phyloP scores from a whole-genome alignment of 1,284 basidiomycete species.

The Xerocomus nothofagi region DNA sequence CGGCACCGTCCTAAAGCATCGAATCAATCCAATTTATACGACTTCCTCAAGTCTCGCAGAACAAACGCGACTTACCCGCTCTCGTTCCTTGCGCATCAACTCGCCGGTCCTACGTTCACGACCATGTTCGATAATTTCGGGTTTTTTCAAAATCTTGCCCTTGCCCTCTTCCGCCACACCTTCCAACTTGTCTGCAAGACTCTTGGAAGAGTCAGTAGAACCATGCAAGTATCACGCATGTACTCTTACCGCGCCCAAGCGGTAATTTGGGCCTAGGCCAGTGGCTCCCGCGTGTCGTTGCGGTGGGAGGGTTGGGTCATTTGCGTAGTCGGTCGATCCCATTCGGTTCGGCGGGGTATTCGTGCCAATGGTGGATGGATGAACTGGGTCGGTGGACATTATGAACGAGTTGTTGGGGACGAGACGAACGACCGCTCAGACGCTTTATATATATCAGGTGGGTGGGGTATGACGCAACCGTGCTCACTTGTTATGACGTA shows the following conservation, averaged over 20 bases:
- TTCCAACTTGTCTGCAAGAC: slow-evolving; percentile 45
- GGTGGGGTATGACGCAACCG: slow-evolving; percentile 4
- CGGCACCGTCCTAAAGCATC: slow-evolving; percentile 3
- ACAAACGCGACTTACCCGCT: slow-evolving; percentile 33
- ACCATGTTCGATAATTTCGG: slow-evolving; percentile 47
- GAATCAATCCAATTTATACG: no score
- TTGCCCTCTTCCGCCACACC: slow-evolving; percentile 53
- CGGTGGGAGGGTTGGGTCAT: slow-evolving; percentile 10
- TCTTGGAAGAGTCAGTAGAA: slow-evolving; percentile 22
- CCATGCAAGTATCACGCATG: background rate
- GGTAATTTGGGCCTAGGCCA: slow-evolving; percentile 28
- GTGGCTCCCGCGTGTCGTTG: slow-evolving; percentile 23
- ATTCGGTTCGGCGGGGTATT: slow-evolving; percentile 1
- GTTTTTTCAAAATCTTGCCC: slow-evolving; percentile 50
- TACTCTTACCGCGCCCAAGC: slow-evolving; percentile 11
- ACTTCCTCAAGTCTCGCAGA: background rate
- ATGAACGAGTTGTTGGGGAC: background rate
- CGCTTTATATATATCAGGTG: background rate
- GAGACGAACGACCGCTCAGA: background rate
- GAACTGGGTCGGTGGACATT: slow-evolving; percentile 14
- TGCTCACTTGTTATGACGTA: background rate
- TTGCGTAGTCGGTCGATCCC: background rate
- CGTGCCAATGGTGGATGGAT: slow-evolving; percentile 8
- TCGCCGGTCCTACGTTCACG: slow-evolving; percentile 49
- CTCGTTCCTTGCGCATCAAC: slow-evolving; percentile 44